Base-by-base conservation (phyloP, 768 basidiomycete species). In the Russula vinacea region DNA sequence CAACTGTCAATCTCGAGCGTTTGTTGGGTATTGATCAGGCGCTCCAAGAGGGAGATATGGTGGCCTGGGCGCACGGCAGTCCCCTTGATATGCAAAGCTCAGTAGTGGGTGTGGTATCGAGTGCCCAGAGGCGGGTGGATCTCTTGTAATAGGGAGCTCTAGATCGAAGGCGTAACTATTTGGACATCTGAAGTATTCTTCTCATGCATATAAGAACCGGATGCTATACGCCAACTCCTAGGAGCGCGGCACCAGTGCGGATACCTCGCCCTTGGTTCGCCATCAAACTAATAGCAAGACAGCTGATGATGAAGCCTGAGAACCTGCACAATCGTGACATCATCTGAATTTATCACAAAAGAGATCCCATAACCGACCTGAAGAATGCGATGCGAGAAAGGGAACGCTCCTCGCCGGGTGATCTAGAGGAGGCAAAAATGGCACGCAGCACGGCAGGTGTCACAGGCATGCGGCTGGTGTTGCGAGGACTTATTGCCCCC, bases 321-420 rank as follows among this genome's bases (percentile, higher is more conserved):
- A 94, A 94, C 62, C 91, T 93, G 49, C 9, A 24, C 37, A 40
- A 22, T 32, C 22, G 19, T 61, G 40, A 44, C 16, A 32, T 62
- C 24, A 40, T 13, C 50, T 22, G 58, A 44, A 13, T 26, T 60
- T 33, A 35, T 14, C 50, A 19, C 60, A 37, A 49, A 14, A 42
- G 60, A 39, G 33, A 7, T 9, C 5, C 24, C 24, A 39, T 61
- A 60, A 58, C 70, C 52, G 73, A 89, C 91, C 92, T 83, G 74
- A 93, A 93, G 78, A 94, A 94, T 35, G 92, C 91, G 57, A 91
- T 80, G 16, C 90, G 83, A 44, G 91, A 94, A 58, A 94, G 85
- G 0, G 89, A 86, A 33, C 92, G 83, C 73, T 94, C 91, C 72
- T 94, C 91, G 60, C 87, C 78, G 3, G 88, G 84, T 0, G 89